Base-by-base conservation (phyloP, 495 filamentous ascomycete genomes). In the Lophiostoma macrostomum region DNA sequence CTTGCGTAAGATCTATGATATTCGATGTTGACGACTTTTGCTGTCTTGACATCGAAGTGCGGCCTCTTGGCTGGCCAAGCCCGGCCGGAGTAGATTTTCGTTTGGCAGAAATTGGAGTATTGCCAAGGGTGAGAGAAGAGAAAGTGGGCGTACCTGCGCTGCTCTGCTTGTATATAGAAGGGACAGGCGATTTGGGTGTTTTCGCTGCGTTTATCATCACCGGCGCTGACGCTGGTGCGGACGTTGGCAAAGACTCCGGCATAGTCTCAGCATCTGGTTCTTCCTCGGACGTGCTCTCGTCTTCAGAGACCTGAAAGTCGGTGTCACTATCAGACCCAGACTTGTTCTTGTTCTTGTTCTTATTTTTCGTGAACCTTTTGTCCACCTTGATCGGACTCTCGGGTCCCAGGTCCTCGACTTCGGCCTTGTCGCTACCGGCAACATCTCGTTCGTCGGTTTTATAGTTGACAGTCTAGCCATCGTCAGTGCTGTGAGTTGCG, bases 271-370 rank as follows among this genome's bases (percentile, higher is more conserved):
- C 64, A 34, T 67, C 63, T n/a, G 53, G 71, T 24, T 64, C 69
- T 30, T 46, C 65, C 13, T 68, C 64, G n/a, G 58, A 68, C 16
- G 61, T 69, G n/a, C 38, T 49, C 18, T 56, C 69, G 2, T 57
- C 60, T 10, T 70, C 67, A 8, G 57, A 41, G 4, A 65, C 74
- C 30, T 73, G 69, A 61, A 81, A 81, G 50, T 81, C 79, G 10
- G 76, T 78, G 55, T 79, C 77, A 49, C 69, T 74, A 27, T 71
- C 71, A 19, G 52, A 60, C 7, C 40, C 36, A 38, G 19, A 30
- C 6, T 51, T 52, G 30, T 51, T 59, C 62, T 52, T 50, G 68
- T 73, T 28, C 76, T 73, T n/a, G 35, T 66, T 42, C 57, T 51
- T 59, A 61, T 52, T 50, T 68, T 73, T 28, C 76, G 72, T n/a